Evolutionary conservation across 768 basidiomycete genomes (phyloP), one percentile per base, ranked within the genome.

Genomic region (Amanita brunnescens): DNA sequence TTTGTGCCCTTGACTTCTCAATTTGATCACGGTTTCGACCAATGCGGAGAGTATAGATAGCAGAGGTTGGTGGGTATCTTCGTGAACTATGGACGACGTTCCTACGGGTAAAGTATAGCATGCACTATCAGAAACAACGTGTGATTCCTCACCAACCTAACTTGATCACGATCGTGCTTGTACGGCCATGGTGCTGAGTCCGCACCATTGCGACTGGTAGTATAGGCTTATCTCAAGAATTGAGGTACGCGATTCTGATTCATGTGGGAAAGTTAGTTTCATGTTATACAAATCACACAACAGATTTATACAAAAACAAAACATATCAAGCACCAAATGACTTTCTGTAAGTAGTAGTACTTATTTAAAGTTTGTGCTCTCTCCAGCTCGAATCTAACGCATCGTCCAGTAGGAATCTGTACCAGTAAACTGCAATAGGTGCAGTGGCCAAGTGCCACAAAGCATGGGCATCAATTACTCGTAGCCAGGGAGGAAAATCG

Each of bases 21-120:
- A 77, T 30, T 80, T 68, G 13, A 91, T 76, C 12, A 92, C 91
- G 0, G 91, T 91, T 67, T 99, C 95, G 29, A 94, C 93, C 40
- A 98, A 75, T 0, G 90, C 82, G 0, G 95, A 96, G 24, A 99
- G 78, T 2, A 87, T 89, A 2, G 94, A 90, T 1, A 99, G 76
- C 18, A 96, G 75, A 0, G 95, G 93, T 58, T 92, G 83, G 60
- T 95, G 91, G 0, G 95, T 95, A 47, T 79, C 83, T 66, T 96
- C 90, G 67, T 94, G 90, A 6, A 98, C 89, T 66, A 99, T 98
- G 7, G 94, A 97, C 0, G 96, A 95, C 1, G 93, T 92, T 50
- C 96, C 94, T 91, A 54, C 55, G 10, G 10, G 12, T 16, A 29
- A 26, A 9, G 12, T 9, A 24, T 39, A 38, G 35, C 23, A n/a